phyloP scores from a whole-genome alignment of 2,329 filamentous ascomycete species.

The Colletotrichum musicola region DNA sequence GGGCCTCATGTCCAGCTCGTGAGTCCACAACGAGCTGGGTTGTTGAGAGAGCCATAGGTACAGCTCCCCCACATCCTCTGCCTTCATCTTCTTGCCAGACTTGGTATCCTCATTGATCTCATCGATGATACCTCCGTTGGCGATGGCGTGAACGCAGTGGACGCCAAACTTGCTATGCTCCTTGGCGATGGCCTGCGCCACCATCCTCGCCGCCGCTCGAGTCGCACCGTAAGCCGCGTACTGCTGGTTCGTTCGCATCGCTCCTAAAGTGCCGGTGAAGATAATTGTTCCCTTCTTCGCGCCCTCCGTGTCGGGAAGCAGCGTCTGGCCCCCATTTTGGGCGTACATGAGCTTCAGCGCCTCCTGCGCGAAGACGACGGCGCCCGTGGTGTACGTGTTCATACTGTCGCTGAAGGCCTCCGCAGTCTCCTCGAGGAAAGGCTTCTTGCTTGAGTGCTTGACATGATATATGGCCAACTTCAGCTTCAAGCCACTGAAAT shows the following conservation, averaged over 20 bases:
- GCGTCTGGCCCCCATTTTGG: slow-evolving; percentile 60
- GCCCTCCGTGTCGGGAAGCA: slow-evolving; percentile 56
- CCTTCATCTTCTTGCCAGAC: slow-evolving; percentile 67
- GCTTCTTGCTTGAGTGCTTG: slow-evolving; percentile 66
- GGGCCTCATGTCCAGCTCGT: slow-evolving; percentile 38
- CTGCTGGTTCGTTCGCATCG: slow-evolving; percentile 64
- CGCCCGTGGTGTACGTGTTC: slow-evolving; percentile 66
- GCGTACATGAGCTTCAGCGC: slow-evolving; percentile 63
- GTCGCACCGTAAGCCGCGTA: slow-evolving; percentile 68
- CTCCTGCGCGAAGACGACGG: slow-evolving; percentile 68
- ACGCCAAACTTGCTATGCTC: slow-evolving; percentile 69
- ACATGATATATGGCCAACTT: slow-evolving; percentile 67
- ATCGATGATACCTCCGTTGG: slow-evolving; percentile 66
- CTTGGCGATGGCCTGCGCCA: slow-evolving; percentile 67
- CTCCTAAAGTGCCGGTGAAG: slow-evolving; percentile 68
- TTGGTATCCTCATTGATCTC: slow-evolving; percentile 60
- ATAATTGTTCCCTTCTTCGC: slow-evolving; percentile 69
- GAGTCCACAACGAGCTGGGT: slow-evolving; percentile 38
- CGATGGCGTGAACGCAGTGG: slow-evolving; percentile 71
- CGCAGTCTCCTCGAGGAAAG: slow-evolving; percentile 66
- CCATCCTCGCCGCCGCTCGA: slow-evolving; percentile 63
- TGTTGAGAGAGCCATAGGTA: slow-evolving; percentile 58
- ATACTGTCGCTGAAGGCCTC: slow-evolving; percentile 62
- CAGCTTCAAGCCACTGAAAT: slow-evolving; percentile 63
- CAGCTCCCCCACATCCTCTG: slow-evolving; percentile 68